These are phyloP conservation scores for Melocanna baccifera DNA, from an alignment of 176 grass and related monocot species.

Conservation along the genomic window DNA sequence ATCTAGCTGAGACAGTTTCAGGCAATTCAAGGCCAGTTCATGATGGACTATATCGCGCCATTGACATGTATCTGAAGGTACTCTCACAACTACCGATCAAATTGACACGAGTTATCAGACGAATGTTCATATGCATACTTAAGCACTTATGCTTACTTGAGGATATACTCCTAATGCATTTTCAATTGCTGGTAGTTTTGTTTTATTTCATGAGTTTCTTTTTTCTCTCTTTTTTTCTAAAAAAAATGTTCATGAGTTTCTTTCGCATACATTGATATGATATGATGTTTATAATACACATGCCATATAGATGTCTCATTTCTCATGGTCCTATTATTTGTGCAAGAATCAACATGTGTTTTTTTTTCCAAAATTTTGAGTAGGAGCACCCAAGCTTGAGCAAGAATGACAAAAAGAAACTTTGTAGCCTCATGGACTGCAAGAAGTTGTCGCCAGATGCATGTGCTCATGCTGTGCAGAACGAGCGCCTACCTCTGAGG, in stretches of 20 bases:
- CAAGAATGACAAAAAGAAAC: conserved; percentile 85
- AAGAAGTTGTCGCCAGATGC: conserved; percentile 78
- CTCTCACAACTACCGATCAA: conserved; percentile 10
- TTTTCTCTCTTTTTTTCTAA: no score
- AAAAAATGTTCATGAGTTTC: background rate
- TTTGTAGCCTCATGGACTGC: conserved; percentile 81
- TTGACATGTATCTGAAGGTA: conserved; percentile 98
- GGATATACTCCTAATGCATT: conserved; percentile 5
- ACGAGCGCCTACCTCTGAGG: conserved; percentile 83
- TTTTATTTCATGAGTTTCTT: background rate
- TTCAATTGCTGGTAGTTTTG: background rate
- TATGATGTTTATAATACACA: background rate
- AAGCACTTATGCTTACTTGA: background rate
- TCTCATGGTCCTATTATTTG: background rate
- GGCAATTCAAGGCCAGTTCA: conserved; percentile 69
- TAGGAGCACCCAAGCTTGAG: conserved; percentile 86
- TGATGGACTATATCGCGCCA: conserved; percentile 82
- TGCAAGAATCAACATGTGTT: background rate
- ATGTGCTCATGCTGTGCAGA: conserved; percentile 78
- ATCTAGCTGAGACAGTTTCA: conserved; percentile 70
- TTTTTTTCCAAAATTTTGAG: background rate
- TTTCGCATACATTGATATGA: background rate
- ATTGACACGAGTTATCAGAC: background rate
- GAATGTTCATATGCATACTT: background rate
- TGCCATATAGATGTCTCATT: background rate